phyloP scores from a whole-genome alignment of 208 protist species.

The Trypanosomatidae sp. region DNA sequence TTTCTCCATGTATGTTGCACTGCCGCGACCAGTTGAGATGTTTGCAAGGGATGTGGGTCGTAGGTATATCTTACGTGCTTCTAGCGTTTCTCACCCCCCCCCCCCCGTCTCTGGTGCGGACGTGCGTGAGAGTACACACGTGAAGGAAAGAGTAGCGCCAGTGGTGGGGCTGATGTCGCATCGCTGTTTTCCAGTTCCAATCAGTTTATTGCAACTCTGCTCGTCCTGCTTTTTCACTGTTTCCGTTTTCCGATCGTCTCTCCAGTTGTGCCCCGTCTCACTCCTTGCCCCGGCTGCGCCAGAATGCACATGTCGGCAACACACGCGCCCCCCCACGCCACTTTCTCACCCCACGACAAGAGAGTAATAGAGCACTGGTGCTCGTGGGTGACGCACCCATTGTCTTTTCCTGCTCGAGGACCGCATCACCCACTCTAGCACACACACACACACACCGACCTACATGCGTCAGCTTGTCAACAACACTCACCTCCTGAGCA shows the following conservation, averaged over 20 bases:
- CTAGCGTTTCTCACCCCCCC: background rate
- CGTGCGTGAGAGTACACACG: background rate
- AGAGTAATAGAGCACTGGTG: background rate
- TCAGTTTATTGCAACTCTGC: background rate
- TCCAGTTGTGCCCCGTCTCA: background rate
- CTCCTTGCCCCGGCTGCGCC: background rate
- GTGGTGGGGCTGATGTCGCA: too few species aligned
- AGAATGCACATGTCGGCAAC: background rate
- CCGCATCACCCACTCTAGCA: background rate
- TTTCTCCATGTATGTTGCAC: background rate
- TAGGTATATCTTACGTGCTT: background rate
- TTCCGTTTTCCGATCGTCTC: background rate
- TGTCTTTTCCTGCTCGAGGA: background rate
- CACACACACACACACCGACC: background rate
- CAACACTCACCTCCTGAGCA: background rate
- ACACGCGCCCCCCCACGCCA: background rate
- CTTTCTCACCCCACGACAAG: background rate
- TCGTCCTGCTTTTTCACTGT: too few species aligned
- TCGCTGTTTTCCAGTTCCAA: background rate
- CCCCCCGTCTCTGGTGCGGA: background rate
- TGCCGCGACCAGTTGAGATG: background rate
- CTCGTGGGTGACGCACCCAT: background rate
- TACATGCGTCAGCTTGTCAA: background rate
- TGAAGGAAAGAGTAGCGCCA: background rate
- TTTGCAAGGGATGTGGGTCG: background rate